Percentiles rank a stretch among this genome's conserved stretches.
These are phyloP conservation scores for Aspergillus udagawae DNA, from an alignment of 2,329 filamentous ascomycete species.

Conservation along the genomic window DNA sequence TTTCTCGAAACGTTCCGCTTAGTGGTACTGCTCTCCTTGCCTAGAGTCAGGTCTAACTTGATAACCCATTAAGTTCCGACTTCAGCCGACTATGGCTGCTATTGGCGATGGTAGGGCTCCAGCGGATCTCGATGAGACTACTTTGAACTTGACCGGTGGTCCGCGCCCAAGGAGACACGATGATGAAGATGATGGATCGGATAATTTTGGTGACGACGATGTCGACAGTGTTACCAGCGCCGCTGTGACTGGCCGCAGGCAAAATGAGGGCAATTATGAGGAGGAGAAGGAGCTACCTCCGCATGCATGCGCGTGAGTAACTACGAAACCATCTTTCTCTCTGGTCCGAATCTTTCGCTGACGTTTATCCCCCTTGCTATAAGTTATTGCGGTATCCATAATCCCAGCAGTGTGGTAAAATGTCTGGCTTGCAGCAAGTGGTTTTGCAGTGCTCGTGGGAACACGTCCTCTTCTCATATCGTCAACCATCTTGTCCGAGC, in stretches of 20 bases:
- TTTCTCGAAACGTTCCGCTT: background rate
- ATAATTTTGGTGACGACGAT: conserved; percentile 79
- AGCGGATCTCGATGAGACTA: conserved; percentile 73
- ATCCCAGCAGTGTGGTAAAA: conserved; percentile 90
- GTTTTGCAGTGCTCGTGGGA: conserved; percentile 97
- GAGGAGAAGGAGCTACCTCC: conserved; percentile 88
- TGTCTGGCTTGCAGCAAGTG: conserved; percentile 94
- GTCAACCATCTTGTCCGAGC: conserved; percentile 97
- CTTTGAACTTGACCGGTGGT: conserved; percentile 63
- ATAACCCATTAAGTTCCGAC: conserved; percentile 81
- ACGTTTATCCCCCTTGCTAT: conserved; percentile 11
- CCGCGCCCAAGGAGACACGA: conserved; percentile 67
- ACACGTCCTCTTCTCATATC: conserved; percentile 94
- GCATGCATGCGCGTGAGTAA: conserved; percentile 89
- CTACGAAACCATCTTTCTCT: conserved; percentile 14
- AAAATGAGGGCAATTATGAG: conserved; percentile 55
- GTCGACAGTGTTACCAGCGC: conserved; percentile 72
- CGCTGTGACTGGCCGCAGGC: conserved; percentile 70
- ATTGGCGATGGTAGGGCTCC: conserved; percentile 67
- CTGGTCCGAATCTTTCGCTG: conserved; percentile 12
- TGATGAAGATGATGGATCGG: conserved; percentile 85
- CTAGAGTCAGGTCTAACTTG: conserved; percentile 48
- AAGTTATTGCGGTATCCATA: conserved; percentile 98
- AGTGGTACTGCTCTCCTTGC: background rate
- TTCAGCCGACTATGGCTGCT: conserved; percentile 82